Conservation (phyloP, 225 moss, liverwort and hornwort genomes). For the Takakia lepidozioides region DNA sequence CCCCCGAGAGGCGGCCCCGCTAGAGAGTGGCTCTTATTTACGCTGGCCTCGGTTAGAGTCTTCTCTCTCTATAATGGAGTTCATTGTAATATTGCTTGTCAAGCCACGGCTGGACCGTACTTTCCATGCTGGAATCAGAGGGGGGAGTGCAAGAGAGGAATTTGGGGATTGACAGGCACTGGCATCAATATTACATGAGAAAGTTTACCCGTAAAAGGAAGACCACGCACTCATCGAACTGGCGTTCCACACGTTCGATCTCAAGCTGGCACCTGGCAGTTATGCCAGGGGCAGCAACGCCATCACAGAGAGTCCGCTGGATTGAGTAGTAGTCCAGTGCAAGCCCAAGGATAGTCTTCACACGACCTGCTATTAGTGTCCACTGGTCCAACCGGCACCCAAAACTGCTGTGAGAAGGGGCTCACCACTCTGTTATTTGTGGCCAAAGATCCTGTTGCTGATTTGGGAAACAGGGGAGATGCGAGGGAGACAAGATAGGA, state of each 20-base stretch:
- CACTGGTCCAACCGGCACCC: constrained; percentile 74
- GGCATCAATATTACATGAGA: neutral
- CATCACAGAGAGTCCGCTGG: constrained; percentile 74
- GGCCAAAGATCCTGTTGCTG: too few relatives aligned
- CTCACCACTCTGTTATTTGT: too few relatives aligned
- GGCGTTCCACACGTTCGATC: constrained; percentile 82
- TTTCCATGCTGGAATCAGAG: too few relatives aligned
- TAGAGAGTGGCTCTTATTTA: too few relatives aligned
- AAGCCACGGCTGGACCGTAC: too few relatives aligned
- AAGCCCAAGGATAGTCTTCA: constrained; percentile 84
- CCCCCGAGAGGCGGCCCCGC: too few relatives aligned
- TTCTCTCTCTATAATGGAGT: too few relatives aligned
- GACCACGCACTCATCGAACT: constrained; percentile 98
- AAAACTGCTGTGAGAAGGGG: too few relatives aligned
- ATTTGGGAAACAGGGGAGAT: too few relatives aligned
- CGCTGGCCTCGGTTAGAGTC: too few relatives aligned
- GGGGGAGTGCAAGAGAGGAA: neutral
- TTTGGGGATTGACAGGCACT: neutral
- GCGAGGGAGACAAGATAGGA: too few relatives aligned
- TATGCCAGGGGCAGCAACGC: constrained; percentile 62
- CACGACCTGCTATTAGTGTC: constrained; percentile 92
- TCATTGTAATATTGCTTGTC: too few relatives aligned
- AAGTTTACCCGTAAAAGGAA: constrained; percentile 77
- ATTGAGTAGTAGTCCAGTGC: constrained; percentile 88
- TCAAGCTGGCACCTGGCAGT: constrained; percentile 77